Conservation (phyloP, 2,329 filamentous ascomycete genomes). For the Stemphylium vesicarium region DNA sequence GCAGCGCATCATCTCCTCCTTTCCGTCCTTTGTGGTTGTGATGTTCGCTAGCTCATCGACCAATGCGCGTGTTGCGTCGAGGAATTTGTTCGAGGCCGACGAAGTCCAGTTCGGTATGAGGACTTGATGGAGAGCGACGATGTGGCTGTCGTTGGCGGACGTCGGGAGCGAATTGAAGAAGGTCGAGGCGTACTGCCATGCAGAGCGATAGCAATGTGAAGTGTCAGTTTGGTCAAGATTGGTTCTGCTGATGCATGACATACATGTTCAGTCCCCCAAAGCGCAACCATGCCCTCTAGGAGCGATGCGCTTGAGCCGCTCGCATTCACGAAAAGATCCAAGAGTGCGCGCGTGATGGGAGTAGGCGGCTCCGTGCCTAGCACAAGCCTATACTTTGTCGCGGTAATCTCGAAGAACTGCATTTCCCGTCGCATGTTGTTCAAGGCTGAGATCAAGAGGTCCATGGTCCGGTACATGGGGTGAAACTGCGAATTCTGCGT, state of each 20-base stretch:
- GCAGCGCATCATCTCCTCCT: conserved; percentile 56
- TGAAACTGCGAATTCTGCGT: conserved; percentile 52
- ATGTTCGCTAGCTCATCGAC: conserved; percentile 59
- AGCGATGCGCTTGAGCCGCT: conserved; percentile 59
- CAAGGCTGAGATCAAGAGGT: conserved; percentile 68
- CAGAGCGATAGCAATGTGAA: conserved; percentile 53
- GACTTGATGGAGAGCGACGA: conserved; percentile 57
- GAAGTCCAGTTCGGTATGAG: conserved; percentile 61
- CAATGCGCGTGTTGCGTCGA: conserved; percentile 56
- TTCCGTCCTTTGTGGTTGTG: conserved; percentile 55
- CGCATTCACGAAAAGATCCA: conserved; percentile 66
- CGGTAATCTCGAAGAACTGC: conserved; percentile 70
- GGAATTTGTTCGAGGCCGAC: conserved; percentile 57
- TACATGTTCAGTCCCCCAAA: conserved; percentile 76
- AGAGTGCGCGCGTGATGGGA: conserved; percentile 60
- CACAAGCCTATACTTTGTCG: conserved; percentile 64
- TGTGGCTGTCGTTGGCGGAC: conserved; percentile 51
- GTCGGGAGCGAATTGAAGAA: conserved; percentile 51
- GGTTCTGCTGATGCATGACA: conserved; percentile 13
- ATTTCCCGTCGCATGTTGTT: conserved; percentile 72
- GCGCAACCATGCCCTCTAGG: conserved; percentile 73
- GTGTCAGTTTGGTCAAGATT: conserved; percentile 11
- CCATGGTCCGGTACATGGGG: conserved; percentile 63
- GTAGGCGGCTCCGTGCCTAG: conserved; percentile 55
- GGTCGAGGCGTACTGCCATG: conserved; percentile 57